A percentile compares a stretch with the other conserved stretches of the same genome.
Evolutionary conservation across 2,329 filamentous ascomycete species (phyloP).

Genomic region (Aspergillus sp.): DNA sequence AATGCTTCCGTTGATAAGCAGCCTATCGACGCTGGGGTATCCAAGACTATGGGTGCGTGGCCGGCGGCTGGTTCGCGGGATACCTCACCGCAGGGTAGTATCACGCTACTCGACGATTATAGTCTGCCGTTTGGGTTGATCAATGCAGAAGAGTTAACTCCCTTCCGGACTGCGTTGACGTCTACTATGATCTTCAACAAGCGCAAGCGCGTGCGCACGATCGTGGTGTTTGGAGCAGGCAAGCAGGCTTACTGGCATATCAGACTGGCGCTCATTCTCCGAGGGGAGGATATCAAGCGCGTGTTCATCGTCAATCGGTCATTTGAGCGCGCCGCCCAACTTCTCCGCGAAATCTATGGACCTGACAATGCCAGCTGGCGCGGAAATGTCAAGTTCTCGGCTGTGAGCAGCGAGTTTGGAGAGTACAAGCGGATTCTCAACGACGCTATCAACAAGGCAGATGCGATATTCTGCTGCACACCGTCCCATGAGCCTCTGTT

Average conservation of each 20-base stretch:
- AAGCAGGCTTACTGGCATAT: conserved; percentile 96
- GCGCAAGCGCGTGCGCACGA: conserved; percentile 71
- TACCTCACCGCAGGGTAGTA: conserved; percentile 59
- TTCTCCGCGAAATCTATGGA: conserved; percentile 61
- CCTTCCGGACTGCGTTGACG: conserved; percentile 69
- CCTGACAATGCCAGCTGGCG: conserved; percentile 64
- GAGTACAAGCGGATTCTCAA: conserved; percentile 71
- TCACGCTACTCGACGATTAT: conserved; percentile 62
- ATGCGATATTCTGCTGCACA: conserved; percentile 88
- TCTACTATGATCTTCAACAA: conserved; percentile 64
- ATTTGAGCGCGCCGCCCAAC: conserved; percentile 49
- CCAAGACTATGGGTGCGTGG: conserved; percentile 39
- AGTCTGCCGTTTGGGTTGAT: conserved; percentile 66
- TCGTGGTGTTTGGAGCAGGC: conserved; percentile 86
- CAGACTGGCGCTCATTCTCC: conserved; percentile 74
- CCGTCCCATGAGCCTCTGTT: conserved; percentile 77
- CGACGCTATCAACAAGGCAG: conserved; percentile 69
- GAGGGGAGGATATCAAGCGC: conserved; percentile 69
- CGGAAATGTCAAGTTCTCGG: conserved; percentile 68
- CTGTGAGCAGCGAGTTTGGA: conserved; percentile 71
- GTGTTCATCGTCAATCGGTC: conserved; percentile 81
- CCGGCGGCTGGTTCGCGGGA: conserved; percentile 40
- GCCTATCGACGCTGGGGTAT: conserved; percentile 31
- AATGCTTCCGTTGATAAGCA: conserved; percentile 37
- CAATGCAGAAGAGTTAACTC: conserved; percentile 70